A percentile compares a stretch with the other conserved stretches of the same genome.
Conservation (phyloP, 164 flowering plant species). For the Santalum album region DNA sequence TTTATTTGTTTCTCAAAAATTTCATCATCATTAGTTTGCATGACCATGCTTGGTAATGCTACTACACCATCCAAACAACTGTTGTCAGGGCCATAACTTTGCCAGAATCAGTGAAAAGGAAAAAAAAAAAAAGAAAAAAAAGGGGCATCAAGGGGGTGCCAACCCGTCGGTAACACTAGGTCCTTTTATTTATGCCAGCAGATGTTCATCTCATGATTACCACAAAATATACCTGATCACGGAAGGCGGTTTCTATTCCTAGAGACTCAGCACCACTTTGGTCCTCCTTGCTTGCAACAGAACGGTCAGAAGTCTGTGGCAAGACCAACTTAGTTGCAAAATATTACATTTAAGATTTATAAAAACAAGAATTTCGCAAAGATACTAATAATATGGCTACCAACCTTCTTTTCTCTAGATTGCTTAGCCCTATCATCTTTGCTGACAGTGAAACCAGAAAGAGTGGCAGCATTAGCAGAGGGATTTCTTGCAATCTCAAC, state of each 20-base stretch:
- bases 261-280: conserved; percentile 27
- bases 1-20: no score
- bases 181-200: neutral
- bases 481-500: conserved; percentile 80
- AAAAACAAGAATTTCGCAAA: neutral
- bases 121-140: no score
- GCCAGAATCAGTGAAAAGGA: no score
- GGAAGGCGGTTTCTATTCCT: conserved; percentile 65
- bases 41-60: no score
- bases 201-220: neutral
- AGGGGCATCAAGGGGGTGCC: no score
- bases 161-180: no score
- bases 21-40: no score
- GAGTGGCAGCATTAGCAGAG: conserved; percentile 27
- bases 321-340: conserved; percentile 1
- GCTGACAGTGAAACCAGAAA: conserved; percentile 27
- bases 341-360: neutral
- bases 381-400: neutral
- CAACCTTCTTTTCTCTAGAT: conserved; percentile 71
- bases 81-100: no score
- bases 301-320: conserved; percentile 31
- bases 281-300: conserved; percentile 48
- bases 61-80: no score
- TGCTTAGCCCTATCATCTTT: conserved; percentile 59
- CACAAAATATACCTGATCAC: conserved; percentile 53